Conservation (phyloP, 1,139 yeast genomes). For the Kodamaea fungicola region DNA sequence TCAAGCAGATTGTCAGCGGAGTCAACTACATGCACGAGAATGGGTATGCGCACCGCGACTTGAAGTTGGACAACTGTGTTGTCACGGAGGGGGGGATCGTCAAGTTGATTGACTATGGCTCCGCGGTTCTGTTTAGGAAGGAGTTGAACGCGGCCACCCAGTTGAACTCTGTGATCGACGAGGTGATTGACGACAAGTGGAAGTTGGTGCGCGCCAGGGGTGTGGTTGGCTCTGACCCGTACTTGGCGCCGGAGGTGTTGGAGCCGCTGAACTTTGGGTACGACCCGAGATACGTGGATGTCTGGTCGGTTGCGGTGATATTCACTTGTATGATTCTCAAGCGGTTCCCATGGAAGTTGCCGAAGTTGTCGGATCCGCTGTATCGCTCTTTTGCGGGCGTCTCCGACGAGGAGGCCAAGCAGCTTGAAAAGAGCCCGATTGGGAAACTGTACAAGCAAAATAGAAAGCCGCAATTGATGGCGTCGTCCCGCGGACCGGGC, state of each 20-base stretch:
- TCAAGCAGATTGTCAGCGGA: constrained; percentile 63
- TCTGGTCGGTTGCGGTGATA: constrained; percentile 77
- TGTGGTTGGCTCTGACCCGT: constrained; percentile 81
- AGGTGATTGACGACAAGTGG: constrained; percentile 20
- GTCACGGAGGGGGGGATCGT: constrained; percentile 58
- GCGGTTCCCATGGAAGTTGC: constrained; percentile 79
- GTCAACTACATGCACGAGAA: constrained; percentile 57
- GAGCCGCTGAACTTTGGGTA: constrained; percentile 42
- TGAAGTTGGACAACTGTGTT: constrained; percentile 76
- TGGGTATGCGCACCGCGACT: constrained; percentile 76
- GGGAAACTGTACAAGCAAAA: constrained; percentile 1
- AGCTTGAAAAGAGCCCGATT: constrained; percentile 5
- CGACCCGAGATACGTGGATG: constrained; percentile 71
- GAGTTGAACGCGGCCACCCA: constrained; percentile 11
- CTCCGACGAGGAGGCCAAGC: constrained; percentile 8
- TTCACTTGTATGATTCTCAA: constrained; percentile 70
- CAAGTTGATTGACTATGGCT: constrained; percentile 75
- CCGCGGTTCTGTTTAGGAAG: constrained; percentile 61
- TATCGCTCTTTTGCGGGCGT: constrained; percentile 38
- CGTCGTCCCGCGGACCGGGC: constrained; percentile 25
- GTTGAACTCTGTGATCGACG: constrained; percentile 10
- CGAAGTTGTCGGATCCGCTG: constrained; percentile 56
- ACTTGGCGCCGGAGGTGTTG: constrained; percentile 74
- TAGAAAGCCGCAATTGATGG: constrained; percentile 1
- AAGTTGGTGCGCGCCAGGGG: constrained; percentile 50